Evolutionary conservation across 257 asterid species (phyloP).

Genomic region (Solanum gracilifrons): DNA sequence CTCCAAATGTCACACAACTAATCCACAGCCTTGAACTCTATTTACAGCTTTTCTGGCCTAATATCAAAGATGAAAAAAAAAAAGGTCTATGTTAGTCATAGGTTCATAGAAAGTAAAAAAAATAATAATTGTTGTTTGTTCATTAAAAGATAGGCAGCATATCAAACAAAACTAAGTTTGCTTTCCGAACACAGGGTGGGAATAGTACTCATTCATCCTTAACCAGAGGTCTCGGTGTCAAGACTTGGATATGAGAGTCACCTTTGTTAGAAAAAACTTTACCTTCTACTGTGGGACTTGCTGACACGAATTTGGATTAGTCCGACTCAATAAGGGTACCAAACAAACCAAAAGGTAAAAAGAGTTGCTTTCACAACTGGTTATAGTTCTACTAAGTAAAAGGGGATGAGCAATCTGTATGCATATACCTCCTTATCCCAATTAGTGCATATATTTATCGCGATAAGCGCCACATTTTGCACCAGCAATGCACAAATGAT

Average conservation of each 20-base stretch:
- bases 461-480: slow-evolving; percentile 46
- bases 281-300: not conserved
- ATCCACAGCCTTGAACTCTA: slow-evolving; percentile 13
- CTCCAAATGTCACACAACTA: not conserved
- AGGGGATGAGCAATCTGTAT: not conserved
- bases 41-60: slow-evolving; percentile 32
- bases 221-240: not conserved
- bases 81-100: not conserved
- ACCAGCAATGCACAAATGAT: slow-evolving; percentile 49
- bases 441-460: slow-evolving; percentile 35
- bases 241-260: not conserved
- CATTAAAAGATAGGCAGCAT: not conserved
- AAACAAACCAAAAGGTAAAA: not conserved
- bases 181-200: not conserved
- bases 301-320: not conserved
- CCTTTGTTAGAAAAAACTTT: not conserved
- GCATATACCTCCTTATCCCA: slow-evolving; percentile 50
- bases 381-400: not conserved
- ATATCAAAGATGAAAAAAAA: not conserved
- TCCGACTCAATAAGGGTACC: not conserved
- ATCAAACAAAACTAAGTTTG: not conserved
- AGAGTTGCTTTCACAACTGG: not conserved
- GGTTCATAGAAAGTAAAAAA: not conserved
- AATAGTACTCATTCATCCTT: not conserved
- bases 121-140: not conserved